These are phyloP conservation scores for Verticillium klebahnii DNA, from an alignment of 2,329 filamentous ascomycete genomes.

Conservation along the genomic window DNA sequence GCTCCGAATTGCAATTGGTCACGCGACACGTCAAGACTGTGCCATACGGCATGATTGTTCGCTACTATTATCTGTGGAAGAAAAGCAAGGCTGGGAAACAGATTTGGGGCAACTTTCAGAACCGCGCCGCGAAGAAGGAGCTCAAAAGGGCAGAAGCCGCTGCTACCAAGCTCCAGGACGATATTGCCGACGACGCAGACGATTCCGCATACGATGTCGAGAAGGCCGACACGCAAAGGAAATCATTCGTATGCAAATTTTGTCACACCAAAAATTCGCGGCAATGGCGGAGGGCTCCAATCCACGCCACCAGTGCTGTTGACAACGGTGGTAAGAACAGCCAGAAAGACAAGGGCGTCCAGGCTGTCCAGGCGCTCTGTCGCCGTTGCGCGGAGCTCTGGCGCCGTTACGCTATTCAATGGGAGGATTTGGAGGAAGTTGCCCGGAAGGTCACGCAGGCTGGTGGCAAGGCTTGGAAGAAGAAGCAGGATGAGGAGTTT, in stretches of 20 bases:
- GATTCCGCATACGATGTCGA: conserved; percentile 93
- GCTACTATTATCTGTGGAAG: conserved; percentile 98
- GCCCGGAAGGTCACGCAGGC: conserved; percentile 78
- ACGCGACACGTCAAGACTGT: conserved; percentile 83
- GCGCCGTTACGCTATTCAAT: conserved; percentile 93
- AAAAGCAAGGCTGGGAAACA: conserved; percentile 81
- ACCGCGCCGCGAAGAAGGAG: conserved; percentile 86
- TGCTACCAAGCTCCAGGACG: conserved; percentile 76
- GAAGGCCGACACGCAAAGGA: conserved; percentile 76
- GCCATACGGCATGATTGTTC: conserved; percentile 73
- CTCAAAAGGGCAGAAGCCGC: conserved; percentile 67
- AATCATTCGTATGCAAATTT: conserved; percentile 90
- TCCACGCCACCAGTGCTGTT: conserved; percentile 62
- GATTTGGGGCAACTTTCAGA: conserved; percentile 85
- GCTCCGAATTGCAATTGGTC: conserved; percentile 81
- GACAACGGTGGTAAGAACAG: conserved; percentile 60
- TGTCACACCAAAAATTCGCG: conserved; percentile 75
- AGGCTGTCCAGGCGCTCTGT: conserved; percentile 79
- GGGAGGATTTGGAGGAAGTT: conserved; percentile 89
- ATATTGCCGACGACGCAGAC: conserved; percentile 86
- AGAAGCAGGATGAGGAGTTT: conserved; percentile 87
- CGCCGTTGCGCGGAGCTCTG: conserved; percentile 87
- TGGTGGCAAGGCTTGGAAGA: conserved; percentile 79
- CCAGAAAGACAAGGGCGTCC: conserved; percentile 71
- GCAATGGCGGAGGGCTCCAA: conserved; percentile 86